Evolutionary conservation across 2,329 filamentous ascomycete genomes (phyloP).

Genomic region (Colletotrichum siamense): DNA sequence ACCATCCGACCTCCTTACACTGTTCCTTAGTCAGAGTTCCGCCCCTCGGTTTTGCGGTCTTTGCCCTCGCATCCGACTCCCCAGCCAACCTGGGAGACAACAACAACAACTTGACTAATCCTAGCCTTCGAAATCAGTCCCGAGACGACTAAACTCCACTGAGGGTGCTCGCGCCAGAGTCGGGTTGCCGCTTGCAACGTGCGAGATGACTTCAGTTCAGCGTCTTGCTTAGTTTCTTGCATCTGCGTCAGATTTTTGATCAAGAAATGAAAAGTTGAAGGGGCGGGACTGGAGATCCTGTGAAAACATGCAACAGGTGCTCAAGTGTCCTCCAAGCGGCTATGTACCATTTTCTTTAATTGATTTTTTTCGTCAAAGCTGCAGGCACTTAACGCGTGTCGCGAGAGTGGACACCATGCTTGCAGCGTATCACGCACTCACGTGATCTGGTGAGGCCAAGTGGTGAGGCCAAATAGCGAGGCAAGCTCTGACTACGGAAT

Average conservation of each 20-base stretch:
- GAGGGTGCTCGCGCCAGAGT: not conserved
- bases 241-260: not conserved
- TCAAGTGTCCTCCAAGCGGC: not conserved
- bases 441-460: not conserved
- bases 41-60: conserved; percentile 12
- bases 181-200: conserved; percentile 8
- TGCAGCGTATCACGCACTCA: conserved; percentile 13
- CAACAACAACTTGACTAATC: conserved; percentile 11
- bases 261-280: not conserved
- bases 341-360: conserved; percentile 1
- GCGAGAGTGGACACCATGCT: not conserved
- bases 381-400: conserved; percentile 13
- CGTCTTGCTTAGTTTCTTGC: not conserved
- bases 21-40: not conserved
- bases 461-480: not conserved
- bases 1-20: not conserved
- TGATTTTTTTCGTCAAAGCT: not conserved
- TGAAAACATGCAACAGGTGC: not conserved
- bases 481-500: not conserved
- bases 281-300: not conserved
- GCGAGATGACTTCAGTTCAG: not conserved
- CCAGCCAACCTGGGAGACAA: conserved; percentile 16
- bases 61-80: conserved; percentile 15
- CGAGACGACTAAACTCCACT: conserved; percentile 1
- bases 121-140: conserved; percentile 11